Evolutionary conservation across 176 grass and related monocot genomes (phyloP).

Genomic region (Panicum miliaceum): DNA sequence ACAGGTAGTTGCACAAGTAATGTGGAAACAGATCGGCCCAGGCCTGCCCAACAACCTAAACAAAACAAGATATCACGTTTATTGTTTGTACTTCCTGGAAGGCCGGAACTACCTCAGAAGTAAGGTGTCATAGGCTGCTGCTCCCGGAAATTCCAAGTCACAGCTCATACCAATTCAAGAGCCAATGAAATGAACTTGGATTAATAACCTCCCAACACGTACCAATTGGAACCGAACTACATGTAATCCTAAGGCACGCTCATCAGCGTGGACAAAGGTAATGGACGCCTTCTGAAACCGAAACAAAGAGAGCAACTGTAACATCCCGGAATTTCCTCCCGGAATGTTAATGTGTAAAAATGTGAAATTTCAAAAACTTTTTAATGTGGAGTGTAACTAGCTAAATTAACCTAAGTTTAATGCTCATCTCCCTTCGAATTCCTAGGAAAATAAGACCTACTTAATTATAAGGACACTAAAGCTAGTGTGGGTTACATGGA

Average conservation of each 20-base stretch:
- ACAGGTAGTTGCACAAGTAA: conserved; percentile 68
- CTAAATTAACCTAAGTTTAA: too few relatives aligned
- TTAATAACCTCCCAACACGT: not conserved
- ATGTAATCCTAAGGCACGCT: conserved; percentile 61
- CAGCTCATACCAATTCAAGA: not conserved
- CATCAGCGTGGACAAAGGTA: conserved; percentile 49
- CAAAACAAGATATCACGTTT: not conserved
- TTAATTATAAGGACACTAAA: too few relatives aligned
- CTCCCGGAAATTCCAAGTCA: not conserved
- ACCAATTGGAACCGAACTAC: conserved; percentile 67
- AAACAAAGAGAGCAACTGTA: conserved; percentile 13
- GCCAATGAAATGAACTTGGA: not conserved
- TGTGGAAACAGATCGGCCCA: conserved; percentile 55
- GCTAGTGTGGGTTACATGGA: too few relatives aligned
- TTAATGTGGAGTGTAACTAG: too few relatives aligned
- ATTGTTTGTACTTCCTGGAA: not conserved
- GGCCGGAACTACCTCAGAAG: not conserved
- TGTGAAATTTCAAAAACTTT: too few relatives aligned
- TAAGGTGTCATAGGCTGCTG: not conserved
- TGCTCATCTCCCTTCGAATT: too few relatives aligned
- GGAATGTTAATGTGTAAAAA: too few relatives aligned
- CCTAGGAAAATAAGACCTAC: too few relatives aligned
- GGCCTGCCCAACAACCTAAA: conserved; percentile 62
- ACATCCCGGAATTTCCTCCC: too few relatives aligned
- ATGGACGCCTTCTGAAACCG: conserved; percentile 48